These are phyloP conservation scores for Daldinia sp. DNA, from an alignment of 2,329 filamentous ascomycete species.

Conservation along the genomic window DNA sequence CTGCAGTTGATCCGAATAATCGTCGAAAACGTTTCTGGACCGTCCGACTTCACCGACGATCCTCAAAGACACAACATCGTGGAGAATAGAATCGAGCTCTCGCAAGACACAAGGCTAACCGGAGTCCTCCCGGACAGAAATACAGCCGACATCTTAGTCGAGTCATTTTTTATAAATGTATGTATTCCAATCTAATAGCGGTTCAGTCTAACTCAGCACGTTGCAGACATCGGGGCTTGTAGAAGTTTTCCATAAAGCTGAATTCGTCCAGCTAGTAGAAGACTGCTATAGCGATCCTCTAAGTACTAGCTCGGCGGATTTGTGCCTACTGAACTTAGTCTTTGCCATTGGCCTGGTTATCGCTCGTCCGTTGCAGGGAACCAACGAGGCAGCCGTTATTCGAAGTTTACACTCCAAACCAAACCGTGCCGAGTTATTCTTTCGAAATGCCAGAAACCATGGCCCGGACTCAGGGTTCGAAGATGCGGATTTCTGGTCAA, in stretches of 20 bases:
- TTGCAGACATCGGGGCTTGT: slow-evolving; percentile 69
- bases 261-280: slow-evolving; percentile 63
- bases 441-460: slow-evolving; percentile 66
- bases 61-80: slow-evolving; percentile 68
- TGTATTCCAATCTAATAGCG: slow-evolving; percentile 40
- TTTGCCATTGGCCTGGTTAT: slow-evolving; percentile 73
- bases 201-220: slow-evolving; percentile 14
- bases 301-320: slow-evolving; percentile 60
- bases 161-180: slow-evolving; percentile 72
- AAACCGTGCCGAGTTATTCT: slow-evolving; percentile 72
- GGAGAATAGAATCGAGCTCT: slow-evolving; percentile 64
- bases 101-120: slow-evolving; percentile 59
- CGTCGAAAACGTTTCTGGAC: slow-evolving; percentile 66
- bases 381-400: slow-evolving; percentile 63
- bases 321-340: slow-evolving; percentile 72
- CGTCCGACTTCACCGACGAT: slow-evolving; percentile 69
- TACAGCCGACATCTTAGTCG: slow-evolving; percentile 66
- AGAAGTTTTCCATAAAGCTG: slow-evolving; percentile 67
- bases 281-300: slow-evolving; percentile 67
- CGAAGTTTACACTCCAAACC: slow-evolving; percentile 62
- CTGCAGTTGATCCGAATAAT: slow-evolving; percentile 71
- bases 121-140: slow-evolving; percentile 67
- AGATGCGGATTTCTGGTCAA: slow-evolving; percentile 73
- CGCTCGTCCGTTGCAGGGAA: slow-evolving; percentile 64
- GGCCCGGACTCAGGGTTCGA: slow-evolving; percentile 64